These are phyloP conservation scores for Malus sylvestris DNA, from an alignment of 306 rosid species.

Conservation along the genomic window DNA sequence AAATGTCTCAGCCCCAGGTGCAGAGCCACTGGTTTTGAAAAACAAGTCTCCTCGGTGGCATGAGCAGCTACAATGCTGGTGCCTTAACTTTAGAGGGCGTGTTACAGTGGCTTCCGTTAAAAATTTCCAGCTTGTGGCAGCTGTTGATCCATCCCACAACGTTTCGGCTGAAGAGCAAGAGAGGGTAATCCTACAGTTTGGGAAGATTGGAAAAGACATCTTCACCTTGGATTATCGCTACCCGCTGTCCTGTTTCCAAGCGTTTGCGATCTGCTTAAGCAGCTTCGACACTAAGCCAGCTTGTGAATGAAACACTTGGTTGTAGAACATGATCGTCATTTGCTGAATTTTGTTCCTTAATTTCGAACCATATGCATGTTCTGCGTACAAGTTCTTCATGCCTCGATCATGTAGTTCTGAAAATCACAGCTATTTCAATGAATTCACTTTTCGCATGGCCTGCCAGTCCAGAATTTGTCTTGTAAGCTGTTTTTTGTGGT, in stretches of 20 bases:
- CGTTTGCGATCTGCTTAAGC: conserved; percentile 80
- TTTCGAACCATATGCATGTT: conserved; percentile 4
- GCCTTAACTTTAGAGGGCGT: conserved; percentile 81
- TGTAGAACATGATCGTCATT: conserved; percentile 15
- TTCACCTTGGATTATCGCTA: conserved; percentile 89
- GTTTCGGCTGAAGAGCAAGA: conserved; percentile 64
- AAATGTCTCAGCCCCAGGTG: conserved; percentile 14
- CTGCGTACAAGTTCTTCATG: not conserved
- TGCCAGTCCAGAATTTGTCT: not conserved
- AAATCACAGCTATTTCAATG: conserved; percentile 1
- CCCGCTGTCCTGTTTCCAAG: conserved; percentile 90
- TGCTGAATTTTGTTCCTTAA: conserved; percentile 7
- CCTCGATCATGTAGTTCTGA: not conserved
- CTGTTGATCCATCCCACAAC: conserved; percentile 57
- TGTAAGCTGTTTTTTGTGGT: not conserved
- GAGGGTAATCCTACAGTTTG: conserved; percentile 74
- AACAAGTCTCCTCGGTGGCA: conserved; percentile 92
- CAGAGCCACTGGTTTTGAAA: conserved; percentile 53
- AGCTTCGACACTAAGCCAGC: conserved; percentile 91
- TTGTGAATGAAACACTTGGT: conserved; percentile 42
- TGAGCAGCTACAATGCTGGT: conserved; percentile 88
- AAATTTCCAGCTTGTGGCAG: conserved; percentile 83
- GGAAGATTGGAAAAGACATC: conserved; percentile 80
- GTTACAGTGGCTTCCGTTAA: conserved; percentile 88
- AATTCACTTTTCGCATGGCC: not conserved